These are phyloP conservation scores for Usnea hakonensis DNA, from an alignment of 495 filamentous ascomycete genomes.

Conservation along the genomic window DNA sequence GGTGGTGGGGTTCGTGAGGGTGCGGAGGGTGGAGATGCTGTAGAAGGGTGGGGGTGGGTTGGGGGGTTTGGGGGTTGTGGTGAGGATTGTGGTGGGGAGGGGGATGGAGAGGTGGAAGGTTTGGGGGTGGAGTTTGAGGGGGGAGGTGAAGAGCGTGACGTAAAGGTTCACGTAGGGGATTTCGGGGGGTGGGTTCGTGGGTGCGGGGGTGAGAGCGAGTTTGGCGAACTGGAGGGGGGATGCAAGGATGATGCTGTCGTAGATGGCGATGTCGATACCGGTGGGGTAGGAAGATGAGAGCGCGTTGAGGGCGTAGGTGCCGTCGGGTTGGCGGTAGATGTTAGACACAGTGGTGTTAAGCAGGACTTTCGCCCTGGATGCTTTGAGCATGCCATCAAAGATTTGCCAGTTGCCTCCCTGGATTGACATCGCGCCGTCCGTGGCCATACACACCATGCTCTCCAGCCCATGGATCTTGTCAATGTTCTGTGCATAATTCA, in stretches of 20 bases:
- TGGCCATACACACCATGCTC: constrained; percentile 89
- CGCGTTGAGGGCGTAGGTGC: constrained; percentile 45
- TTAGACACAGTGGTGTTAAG: constrained; percentile 65
- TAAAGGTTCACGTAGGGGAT: constrained; percentile 79
- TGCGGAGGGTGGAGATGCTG: constrained; percentile 71
- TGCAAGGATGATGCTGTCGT: constrained; percentile 75
- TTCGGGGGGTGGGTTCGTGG: constrained; percentile 46
- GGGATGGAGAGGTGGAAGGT: constrained; percentile 56
- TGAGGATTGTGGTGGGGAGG: constrained; percentile 69
- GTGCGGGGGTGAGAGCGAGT: constrained; percentile 44
- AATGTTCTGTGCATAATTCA: constrained; percentile 93
- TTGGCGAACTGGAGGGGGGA: constrained; percentile 67
- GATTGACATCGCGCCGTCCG: constrained; percentile 72
- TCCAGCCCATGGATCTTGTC: constrained; percentile 78
- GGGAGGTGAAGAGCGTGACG: constrained; percentile 82
- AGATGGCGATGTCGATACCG: constrained; percentile 30
- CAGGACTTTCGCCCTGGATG: constrained; percentile 49
- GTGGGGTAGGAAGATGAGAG: constrained; percentile 13
- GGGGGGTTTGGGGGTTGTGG: constrained; percentile 58
- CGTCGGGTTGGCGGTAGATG: constrained; percentile 41
- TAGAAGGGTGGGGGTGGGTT: constrained; percentile 69
- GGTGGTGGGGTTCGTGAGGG: constrained; percentile 49
- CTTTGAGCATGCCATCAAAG: constrained; percentile 70
- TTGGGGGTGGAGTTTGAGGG: constrained; percentile 54
- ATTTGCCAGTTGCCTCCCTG: constrained; percentile 93